Evolutionary conservation across 768 basidiomycete genomes (phyloP).

Genomic region (Boletus insuetus): DNA sequence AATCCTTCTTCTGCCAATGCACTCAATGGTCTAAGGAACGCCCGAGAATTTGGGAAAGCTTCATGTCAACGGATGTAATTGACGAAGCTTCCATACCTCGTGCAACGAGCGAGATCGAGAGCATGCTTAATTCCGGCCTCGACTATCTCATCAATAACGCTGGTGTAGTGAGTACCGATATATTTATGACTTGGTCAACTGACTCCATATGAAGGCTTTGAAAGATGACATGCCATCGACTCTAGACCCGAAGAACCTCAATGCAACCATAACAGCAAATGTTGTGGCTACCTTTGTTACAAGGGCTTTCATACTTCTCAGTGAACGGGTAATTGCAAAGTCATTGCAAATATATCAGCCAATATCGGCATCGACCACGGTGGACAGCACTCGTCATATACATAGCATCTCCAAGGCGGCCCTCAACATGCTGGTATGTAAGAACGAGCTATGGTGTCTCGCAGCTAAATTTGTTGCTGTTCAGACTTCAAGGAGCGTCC

Average conservation of each 20-base stretch:
- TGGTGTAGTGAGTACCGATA: slow-evolving; percentile 28
- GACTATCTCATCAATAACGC: slow-evolving; percentile 43
- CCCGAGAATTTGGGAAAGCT: slow-evolving; percentile 9
- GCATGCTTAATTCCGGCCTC: slow-evolving; percentile 23
- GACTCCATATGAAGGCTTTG: slow-evolving; percentile 11
- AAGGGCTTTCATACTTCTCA: slow-evolving; percentile 33
- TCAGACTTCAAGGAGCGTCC: no score
- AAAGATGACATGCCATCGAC: slow-evolving; percentile 24
- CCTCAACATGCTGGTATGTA: slow-evolving; percentile 38
- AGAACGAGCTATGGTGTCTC: no score
- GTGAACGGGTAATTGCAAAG: slow-evolving; percentile 25
- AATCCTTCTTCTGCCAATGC: neutral
- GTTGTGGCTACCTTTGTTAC: slow-evolving; percentile 34
- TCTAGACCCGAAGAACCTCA: slow-evolving; percentile 22
- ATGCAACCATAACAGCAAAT: slow-evolving; percentile 28
- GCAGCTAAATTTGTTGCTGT: no score
- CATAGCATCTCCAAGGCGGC: slow-evolving; percentile 38
- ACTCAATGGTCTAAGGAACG: neutral
- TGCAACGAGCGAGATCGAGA: slow-evolving; percentile 18
- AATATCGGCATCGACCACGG: slow-evolving; percentile 34
- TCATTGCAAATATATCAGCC: slow-evolving; percentile 30
- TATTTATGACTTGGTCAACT: no score
- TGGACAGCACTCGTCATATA: slow-evolving; percentile 26
- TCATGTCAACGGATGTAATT: slow-evolving; percentile 34
- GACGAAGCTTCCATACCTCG: slow-evolving; percentile 28